A percentile compares a stretch with the other conserved stretches of the same genome.
phyloP scores from a whole-genome alignment of 139 green algal species.

The Chlorokybus atmophyticus region DNA sequence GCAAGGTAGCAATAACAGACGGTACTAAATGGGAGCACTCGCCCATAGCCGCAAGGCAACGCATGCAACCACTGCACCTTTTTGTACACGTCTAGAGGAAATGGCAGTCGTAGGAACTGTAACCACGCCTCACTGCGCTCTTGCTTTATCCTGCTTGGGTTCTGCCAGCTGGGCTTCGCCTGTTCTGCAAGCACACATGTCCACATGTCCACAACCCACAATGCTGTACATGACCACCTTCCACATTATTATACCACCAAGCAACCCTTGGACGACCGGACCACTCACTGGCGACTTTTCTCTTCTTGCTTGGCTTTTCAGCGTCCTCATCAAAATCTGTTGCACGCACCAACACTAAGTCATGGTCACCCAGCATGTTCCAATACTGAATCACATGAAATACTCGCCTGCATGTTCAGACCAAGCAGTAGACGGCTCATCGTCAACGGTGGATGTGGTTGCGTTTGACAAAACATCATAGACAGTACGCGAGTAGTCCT shows the following conservation, averaged over 20 bases:
- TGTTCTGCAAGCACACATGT: not conserved
- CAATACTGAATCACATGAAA: too few species aligned
- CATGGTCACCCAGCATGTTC: too few species aligned
- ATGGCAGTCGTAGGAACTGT: constrained; percentile 48
- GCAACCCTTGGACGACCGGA: not conserved
- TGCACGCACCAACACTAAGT: too few species aligned
- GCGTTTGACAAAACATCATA: too few species aligned
- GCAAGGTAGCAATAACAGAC: not conserved
- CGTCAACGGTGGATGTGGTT: too few species aligned
- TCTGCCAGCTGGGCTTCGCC: not conserved
- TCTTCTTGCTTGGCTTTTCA: too few species aligned
- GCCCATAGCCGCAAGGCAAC: not conserved
- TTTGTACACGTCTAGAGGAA: constrained; percentile 55
- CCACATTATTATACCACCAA: not conserved
- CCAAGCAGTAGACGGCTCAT: too few species aligned
- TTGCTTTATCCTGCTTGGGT: constrained; percentile 11
- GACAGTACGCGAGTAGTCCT: too few species aligned
- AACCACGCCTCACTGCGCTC: constrained; percentile 60
- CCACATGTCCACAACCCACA: not conserved
- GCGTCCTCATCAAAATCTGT: too few species aligned
- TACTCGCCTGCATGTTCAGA: too few species aligned
- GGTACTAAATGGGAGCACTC: not conserved
- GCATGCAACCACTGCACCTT: constrained; percentile 22
- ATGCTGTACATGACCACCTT: not conserved
- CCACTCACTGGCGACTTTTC: too few species aligned